A percentile compares a stretch with the other conserved stretches of the same genome.
Evolutionary conservation across 768 basidiomycete genomes (phyloP).

Genomic region (Collybia sp.): DNA sequence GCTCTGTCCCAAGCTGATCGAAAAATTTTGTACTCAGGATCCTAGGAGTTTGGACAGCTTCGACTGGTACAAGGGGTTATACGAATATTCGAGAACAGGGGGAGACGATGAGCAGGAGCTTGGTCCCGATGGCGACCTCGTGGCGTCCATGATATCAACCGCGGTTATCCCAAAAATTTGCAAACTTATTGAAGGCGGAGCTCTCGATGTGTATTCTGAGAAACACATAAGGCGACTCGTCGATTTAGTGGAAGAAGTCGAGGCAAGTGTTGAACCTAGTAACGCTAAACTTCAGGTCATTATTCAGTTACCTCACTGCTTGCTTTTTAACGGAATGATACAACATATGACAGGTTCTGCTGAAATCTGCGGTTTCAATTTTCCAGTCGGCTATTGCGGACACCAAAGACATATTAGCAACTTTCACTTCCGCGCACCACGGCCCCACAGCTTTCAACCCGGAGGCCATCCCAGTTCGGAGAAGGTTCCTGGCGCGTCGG

Average conservation of each 20-base stretch:
- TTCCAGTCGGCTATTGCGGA: slow-evolving; percentile 57
- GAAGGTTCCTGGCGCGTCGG: slow-evolving; percentile 60
- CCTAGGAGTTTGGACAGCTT: slow-evolving; percentile 67
- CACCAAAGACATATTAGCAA: slow-evolving; percentile 42
- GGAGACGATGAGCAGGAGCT: slow-evolving; percentile 46
- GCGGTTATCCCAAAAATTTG: slow-evolving; percentile 72
- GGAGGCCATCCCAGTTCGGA: slow-evolving; percentile 64
- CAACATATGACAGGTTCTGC: slow-evolving; percentile 38
- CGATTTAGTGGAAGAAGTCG: slow-evolving; percentile 78
- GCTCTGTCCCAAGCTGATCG: slow-evolving; percentile 3
- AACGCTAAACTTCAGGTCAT: slow-evolving; percentile 62
- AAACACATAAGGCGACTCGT: slow-evolving; percentile 55
- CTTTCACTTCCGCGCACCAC: slow-evolving; percentile 35
- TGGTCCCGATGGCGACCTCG: slow-evolving; percentile 83
- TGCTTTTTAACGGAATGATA: slow-evolving; percentile 1
- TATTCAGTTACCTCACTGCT: slow-evolving; percentile 3
- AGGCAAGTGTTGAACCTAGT: slow-evolving; percentile 64
- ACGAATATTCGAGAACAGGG: slow-evolving; percentile 67
- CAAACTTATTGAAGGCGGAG: slow-evolving; percentile 74
- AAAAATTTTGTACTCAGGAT: slow-evolving; percentile 29
- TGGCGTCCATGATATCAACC: slow-evolving; percentile 84
- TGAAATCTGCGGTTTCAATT: slow-evolving; percentile 44
- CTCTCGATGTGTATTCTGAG: slow-evolving; percentile 76
- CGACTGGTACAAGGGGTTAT: slow-evolving; percentile 75
- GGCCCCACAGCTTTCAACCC: slow-evolving; percentile 62